Evolutionary conservation across 805 yeast species (phyloP), one percentile per base, ranked within the genome.

Genomic region (Yamadazyma scolyti): DNA sequence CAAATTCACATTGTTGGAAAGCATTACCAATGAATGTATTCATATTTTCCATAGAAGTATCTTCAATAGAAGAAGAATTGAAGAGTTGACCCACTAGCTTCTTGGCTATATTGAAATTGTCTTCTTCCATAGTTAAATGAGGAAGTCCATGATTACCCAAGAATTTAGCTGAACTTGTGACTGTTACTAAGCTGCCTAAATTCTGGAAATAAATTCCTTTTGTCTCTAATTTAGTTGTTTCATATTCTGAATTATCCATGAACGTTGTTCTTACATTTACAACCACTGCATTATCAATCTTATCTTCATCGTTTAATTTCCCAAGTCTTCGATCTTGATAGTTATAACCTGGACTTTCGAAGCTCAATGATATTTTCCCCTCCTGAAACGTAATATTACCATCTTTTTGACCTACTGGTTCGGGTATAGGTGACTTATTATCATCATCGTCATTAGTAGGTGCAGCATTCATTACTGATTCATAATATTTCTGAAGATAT

Each of bases 161-260:
- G 50, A 78, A 78, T 50, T 80, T 82, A 5, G 83, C 84, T 17
- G 87, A 71, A 20, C 68, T 61, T 1, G 87, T 70, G 12, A 73
- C 48, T 0, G 79, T 67, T 10, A 83, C 59, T 4, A 83, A 50
- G 30, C 82, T 64, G 1, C 94, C 94, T 1, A 75, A 58, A 13
- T 70, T 66, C 39, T 82, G 79, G 47, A 80, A 85, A 50, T 81
- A 82, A 2, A 79, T 67, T 0, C 88, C 89, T 15, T 59, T 57
- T 8, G 84, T 57, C 4, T 65, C 61, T 12, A 87, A 42, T 1
- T 52, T 48, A 47, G 79, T 77, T 33, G 59, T 64, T 19, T 75
- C 68, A 6, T 58, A 47, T 39, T 80, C 84, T 3, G 58, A 56
- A 13, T 46, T 34, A 48, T 79, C 80, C 15, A 48, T 50, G 8